A percentile compares a stretch with the other conserved stretches of the same genome.
These are phyloP conservation scores for Bipolaris zeicola DNA, from an alignment of 2,329 filamentous ascomycete genomes.

Conservation along the genomic window DNA sequence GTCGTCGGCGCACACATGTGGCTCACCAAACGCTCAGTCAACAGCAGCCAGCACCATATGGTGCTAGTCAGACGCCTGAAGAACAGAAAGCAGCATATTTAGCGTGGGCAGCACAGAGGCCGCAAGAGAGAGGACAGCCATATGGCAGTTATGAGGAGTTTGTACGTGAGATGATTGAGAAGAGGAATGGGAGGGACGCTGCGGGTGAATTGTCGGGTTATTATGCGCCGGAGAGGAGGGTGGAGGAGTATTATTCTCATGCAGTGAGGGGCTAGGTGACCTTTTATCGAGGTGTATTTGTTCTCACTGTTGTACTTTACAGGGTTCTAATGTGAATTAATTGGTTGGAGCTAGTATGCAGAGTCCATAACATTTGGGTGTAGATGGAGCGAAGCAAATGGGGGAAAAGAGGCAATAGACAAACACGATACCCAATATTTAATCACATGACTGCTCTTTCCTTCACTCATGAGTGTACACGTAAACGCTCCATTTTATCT, in stretches of 20 bases:
- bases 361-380: too few relatives aligned
- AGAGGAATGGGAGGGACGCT: slow-evolving; percentile 18
- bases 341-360: too few relatives aligned
- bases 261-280: slow-evolving; percentile 6
- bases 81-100: slow-evolving; percentile 11
- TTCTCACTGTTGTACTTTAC: not conserved
- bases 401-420: too few relatives aligned
- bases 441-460: not conserved
- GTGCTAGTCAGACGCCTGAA: not conserved
- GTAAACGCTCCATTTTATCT: not conserved
- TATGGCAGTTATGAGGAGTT: slow-evolving; percentile 21
- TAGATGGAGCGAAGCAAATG: not conserved
- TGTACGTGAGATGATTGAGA: slow-evolving; percentile 18
- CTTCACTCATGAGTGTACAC: not conserved
- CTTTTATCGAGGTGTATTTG: too few relatives aligned
- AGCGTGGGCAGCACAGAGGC: slow-evolving; percentile 10
- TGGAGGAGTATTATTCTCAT: slow-evolving; percentile 29
- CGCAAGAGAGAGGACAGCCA: slow-evolving; percentile 11
- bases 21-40: not conserved
- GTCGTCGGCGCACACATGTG: not conserved
- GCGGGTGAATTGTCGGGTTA: slow-evolving; percentile 15
- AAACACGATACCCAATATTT: too few relatives aligned
- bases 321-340: too few relatives aligned
- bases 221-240: slow-evolving; percentile 32
- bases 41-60: not conserved